Conservation (phyloP, 768 basidiomycete species). For the Coprinopsis strossmayeri region DNA sequence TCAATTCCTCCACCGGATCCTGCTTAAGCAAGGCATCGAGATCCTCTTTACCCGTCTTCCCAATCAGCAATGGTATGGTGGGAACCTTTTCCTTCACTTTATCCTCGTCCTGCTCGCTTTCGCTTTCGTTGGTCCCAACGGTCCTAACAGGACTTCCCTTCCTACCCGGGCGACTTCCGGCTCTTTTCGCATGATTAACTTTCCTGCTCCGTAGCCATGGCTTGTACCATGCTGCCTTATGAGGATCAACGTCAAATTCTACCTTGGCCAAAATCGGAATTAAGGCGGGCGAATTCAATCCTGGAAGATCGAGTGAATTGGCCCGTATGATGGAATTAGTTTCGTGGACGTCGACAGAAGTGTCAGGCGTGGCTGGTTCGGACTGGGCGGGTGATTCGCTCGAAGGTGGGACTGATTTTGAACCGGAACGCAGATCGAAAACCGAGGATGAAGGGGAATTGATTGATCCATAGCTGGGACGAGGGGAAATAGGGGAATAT, state of each 20-base stretch:
- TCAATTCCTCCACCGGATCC: conserved; percentile 6
- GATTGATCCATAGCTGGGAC: conserved; percentile 30
- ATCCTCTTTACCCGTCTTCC: conserved; percentile 30
- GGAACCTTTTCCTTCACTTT: conserved; percentile 23
- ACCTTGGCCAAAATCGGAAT: conserved; percentile 89
- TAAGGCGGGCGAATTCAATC: conserved; percentile 53
- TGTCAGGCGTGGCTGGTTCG: conserved; percentile 50
- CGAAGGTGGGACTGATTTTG: conserved; percentile 44
- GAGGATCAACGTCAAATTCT: conserved; percentile 87
- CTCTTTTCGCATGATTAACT: conserved; percentile 53
- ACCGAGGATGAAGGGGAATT: conserved; percentile 48
- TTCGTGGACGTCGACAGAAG: conserved; percentile 31
- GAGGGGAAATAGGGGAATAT: conserved; percentile 30
- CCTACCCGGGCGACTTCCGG: conserved; percentile 30
- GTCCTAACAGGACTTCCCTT: conserved; percentile 13
- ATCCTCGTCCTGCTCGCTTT: conserved; percentile 19
- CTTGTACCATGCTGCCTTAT: conserved; percentile 80
- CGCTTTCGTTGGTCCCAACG: conserved; percentile 11
- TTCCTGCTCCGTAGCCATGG: conserved; percentile 69
- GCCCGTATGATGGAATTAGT: conserved; percentile 27
- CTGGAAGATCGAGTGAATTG: conserved; percentile 57
- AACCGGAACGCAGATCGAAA: conserved; percentile 40
- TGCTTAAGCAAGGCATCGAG: conserved; percentile 12
- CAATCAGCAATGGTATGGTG: conserved; percentile 48
- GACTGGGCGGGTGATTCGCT: conserved; percentile 33